A percentile compares a stretch with the other conserved stretches of the same genome.
These are phyloP conservation scores for Apiotrichum siamense DNA, from an alignment of 1,284 basidiomycete genomes.

Conservation along the genomic window DNA sequence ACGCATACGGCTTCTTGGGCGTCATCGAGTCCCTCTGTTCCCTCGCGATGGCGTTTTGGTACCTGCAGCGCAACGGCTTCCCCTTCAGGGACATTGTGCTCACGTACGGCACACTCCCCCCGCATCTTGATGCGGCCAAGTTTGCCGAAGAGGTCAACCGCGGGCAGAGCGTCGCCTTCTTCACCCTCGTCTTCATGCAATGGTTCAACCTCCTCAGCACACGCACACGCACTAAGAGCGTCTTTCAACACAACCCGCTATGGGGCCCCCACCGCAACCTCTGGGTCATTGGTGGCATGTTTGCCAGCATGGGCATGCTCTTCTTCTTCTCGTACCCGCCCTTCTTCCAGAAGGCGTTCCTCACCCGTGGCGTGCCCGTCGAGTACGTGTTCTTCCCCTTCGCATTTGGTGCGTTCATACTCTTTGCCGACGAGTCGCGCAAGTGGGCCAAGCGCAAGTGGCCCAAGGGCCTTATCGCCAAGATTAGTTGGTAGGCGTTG, in stretches of 20 bases:
- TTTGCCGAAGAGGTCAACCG: slow-evolving; percentile 49
- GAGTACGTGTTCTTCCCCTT: slow-evolving; percentile 54
- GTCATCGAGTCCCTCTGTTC: slow-evolving; percentile 55
- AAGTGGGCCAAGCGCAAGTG: slow-evolving; percentile 47
- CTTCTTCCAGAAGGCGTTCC: slow-evolving; percentile 56
- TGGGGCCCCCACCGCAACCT: slow-evolving; percentile 40
- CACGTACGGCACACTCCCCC: slow-evolving; percentile 52
- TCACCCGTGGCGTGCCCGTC: slow-evolving; percentile 53
- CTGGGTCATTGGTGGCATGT: slow-evolving; percentile 53
- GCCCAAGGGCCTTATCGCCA: slow-evolving; percentile 44
- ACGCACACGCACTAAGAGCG: slow-evolving; percentile 52
- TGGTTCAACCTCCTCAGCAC: slow-evolving; percentile 56
- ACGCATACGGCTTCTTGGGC: slow-evolving; percentile 62
- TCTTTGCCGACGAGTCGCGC: slow-evolving; percentile 47
- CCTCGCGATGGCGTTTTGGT: slow-evolving; percentile 51
- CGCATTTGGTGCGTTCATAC: slow-evolving; percentile 38
- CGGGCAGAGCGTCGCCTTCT: slow-evolving; percentile 55
- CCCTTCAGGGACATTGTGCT: slow-evolving; percentile 55
- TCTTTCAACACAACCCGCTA: slow-evolving; percentile 52
- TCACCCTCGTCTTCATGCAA: slow-evolving; percentile 64
- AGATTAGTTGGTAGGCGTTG: slow-evolving; percentile 45
- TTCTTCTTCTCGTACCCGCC: slow-evolving; percentile 57
- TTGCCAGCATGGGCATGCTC: slow-evolving; percentile 49
- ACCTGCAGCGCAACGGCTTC: slow-evolving; percentile 54
- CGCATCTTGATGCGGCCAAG: slow-evolving; percentile 32